Evolutionary conservation across 2,329 filamentous ascomycete species (phyloP).

Genomic region (Beauveria bassiana): DNA sequence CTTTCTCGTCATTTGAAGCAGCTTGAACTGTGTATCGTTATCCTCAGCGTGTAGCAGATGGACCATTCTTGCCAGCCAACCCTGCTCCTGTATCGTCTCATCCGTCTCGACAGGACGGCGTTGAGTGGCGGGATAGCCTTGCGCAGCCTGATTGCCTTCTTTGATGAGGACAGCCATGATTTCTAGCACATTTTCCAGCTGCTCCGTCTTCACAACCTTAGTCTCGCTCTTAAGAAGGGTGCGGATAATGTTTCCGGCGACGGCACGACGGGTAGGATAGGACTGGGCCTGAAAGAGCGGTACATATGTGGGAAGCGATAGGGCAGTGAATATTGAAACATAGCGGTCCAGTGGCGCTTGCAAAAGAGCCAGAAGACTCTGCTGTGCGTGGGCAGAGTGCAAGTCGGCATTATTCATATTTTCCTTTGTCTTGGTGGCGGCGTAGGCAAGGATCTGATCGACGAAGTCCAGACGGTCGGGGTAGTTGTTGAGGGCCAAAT

Average conservation of each 20-base stretch:
- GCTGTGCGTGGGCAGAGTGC: conserved; percentile 79
- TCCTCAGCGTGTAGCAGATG: conserved; percentile 77
- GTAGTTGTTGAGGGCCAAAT: conserved; percentile 93
- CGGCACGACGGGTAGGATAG: conserved; percentile 82
- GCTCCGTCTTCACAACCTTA: conserved; percentile 64
- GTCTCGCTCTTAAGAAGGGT: conserved; percentile 78
- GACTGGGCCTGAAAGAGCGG: conserved; percentile 85
- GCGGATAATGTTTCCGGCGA: conserved; percentile 81
- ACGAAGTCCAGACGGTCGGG: conserved; percentile 89
- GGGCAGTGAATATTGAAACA: conserved; percentile 88
- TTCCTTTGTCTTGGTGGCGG: conserved; percentile 76
- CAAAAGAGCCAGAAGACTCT: conserved; percentile 82
- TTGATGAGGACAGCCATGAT: conserved; percentile 87
- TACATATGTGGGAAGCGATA: conserved; percentile 86
- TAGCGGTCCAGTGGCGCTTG: conserved; percentile 86
- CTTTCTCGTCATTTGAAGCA: conserved; percentile 80
- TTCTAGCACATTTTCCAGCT: conserved; percentile 83
- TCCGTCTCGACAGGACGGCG: conserved; percentile 77
- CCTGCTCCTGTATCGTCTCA: conserved; percentile 96
- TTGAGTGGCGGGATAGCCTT: conserved; percentile 76
- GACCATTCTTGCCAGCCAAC: conserved; percentile 87
- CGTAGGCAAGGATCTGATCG: conserved; percentile 86
- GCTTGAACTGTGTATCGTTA: conserved; percentile 90
- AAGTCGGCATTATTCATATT: conserved; percentile 93
- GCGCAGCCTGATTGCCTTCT: conserved; percentile 78